Evolutionary conservation across 139 green algal species (phyloP).

Genomic region (Picochlorum sp.): DNA sequence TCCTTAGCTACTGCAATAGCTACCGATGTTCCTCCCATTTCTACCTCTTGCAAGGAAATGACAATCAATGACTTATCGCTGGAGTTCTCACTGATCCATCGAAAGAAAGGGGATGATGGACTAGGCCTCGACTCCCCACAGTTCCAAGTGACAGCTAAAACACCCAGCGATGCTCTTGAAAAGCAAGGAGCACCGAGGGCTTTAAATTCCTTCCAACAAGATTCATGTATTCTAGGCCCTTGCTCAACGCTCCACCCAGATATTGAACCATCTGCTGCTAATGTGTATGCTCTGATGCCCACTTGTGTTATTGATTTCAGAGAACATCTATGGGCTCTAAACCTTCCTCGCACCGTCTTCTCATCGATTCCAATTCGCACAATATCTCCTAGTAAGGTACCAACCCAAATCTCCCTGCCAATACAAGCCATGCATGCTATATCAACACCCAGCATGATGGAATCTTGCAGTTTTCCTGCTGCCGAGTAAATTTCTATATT

Average conservation of each 20-base stretch:
- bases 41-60: conserved; percentile 76
- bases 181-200: conserved; percentile 8
- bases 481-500: conserved; percentile 50
- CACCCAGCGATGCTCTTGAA: conserved; percentile 27
- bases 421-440: conserved; percentile 32
- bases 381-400: conserved; percentile 43
- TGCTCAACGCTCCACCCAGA: conserved; percentile 37
- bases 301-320: conserved; percentile 36
- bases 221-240: not conserved
- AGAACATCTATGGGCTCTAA: conserved; percentile 36
- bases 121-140: conserved; percentile 54
- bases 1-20: conserved; percentile 46
- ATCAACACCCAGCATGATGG: conserved; percentile 13
- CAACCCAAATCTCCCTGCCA: conserved; percentile 48
- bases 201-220: conserved; percentile 10
- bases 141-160: conserved; percentile 80
- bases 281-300: conserved; percentile 39
- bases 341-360: conserved; percentile 21
- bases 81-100: conserved; percentile 40
- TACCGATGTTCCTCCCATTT: conserved; percentile 74
- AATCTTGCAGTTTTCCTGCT: conserved; percentile 34
- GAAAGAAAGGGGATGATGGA: conserved; percentile 19
- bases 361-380: conserved; percentile 11
- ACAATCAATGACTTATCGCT: conserved; percentile 40
- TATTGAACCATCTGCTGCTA: conserved; percentile 55